Conservation (phyloP, 2,329 filamentous ascomycete genomes). For the Tolypocladium guangdongense region DNA sequence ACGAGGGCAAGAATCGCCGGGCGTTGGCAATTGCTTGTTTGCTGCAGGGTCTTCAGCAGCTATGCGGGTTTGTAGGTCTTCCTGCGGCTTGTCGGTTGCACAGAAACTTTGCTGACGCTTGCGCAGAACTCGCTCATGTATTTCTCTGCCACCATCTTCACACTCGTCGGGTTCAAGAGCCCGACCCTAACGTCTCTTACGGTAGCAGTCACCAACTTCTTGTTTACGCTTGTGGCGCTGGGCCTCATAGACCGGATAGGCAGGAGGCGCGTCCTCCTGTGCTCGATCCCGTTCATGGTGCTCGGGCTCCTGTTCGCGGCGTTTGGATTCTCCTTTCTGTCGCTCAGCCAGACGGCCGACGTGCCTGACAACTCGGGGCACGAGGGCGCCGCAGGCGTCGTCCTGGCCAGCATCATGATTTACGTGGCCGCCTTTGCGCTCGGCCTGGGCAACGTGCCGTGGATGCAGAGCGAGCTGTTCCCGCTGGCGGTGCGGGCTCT, state of each 20-base stretch:
- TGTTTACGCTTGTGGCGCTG: slow-evolving; percentile 67
- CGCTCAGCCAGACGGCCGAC: slow-evolving; percentile 24
- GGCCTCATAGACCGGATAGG: slow-evolving; percentile 70
- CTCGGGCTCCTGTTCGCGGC: slow-evolving; percentile 60
- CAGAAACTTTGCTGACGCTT: neutral
- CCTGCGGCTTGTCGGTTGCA: neutral
- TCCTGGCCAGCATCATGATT: slow-evolving; percentile 65
- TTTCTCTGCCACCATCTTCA: slow-evolving; percentile 75
- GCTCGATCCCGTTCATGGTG: slow-evolving; percentile 77
- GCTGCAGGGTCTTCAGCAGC: slow-evolving; percentile 77
- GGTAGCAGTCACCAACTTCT: slow-evolving; percentile 73
- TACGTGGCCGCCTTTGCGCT: slow-evolving; percentile 82
- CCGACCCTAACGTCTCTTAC: slow-evolving; percentile 72
- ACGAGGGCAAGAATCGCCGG: slow-evolving; percentile 53
- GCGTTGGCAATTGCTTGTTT: slow-evolving; percentile 79
- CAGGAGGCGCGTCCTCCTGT: slow-evolving; percentile 67
- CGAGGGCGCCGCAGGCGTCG: slow-evolving; percentile 36
- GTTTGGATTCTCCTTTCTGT: slow-evolving; percentile 58
- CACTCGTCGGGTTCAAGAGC: slow-evolving; percentile 63
- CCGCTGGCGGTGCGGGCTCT: slow-evolving; percentile 62
- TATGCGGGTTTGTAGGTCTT: slow-evolving; percentile 64
- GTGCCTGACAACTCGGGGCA: slow-evolving; percentile 7
- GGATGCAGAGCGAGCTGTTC: slow-evolving; percentile 93
- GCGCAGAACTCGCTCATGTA: slow-evolving; percentile 79
- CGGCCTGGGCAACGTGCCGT: slow-evolving; percentile 84